phyloP scores from a whole-genome alignment of 2,329 filamentous ascomycete genomes.

The Cercospora janseana region DNA sequence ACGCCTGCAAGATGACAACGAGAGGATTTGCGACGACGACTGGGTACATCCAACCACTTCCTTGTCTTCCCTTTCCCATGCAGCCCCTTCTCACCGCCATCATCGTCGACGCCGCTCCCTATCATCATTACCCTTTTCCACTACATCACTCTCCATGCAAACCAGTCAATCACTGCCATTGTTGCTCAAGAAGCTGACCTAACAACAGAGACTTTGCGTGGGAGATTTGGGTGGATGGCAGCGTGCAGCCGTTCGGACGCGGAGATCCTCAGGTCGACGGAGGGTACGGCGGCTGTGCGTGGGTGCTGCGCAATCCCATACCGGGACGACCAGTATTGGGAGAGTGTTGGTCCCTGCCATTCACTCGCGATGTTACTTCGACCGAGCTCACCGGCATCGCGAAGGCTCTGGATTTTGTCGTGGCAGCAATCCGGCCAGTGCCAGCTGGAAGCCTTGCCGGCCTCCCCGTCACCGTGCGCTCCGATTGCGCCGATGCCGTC shows the following conservation, averaged over 20 bases:
- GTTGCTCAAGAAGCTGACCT: too few species aligned
- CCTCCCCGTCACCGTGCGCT: conserved; percentile 5
- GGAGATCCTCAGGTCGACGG: not conserved
- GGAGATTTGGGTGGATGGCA: not conserved
- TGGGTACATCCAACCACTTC: not conserved
- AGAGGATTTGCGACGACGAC: not conserved
- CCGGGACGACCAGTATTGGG: not conserved
- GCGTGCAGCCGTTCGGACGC: not conserved
- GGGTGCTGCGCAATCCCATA: not conserved
- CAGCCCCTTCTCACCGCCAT: not conserved
- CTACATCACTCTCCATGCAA: not conserved
- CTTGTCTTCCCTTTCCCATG: not conserved
- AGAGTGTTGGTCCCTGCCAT: conserved; percentile 1
- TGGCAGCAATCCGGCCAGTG: not conserved
- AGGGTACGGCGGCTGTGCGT: not conserved
- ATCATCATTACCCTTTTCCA: too few species aligned
- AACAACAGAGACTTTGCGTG: not conserved
- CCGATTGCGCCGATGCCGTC: conserved; percentile 4
- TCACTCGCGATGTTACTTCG: not conserved
- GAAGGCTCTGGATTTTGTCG: not conserved
- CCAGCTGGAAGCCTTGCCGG: not conserved
- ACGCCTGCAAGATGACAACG: not conserved
- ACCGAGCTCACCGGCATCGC: conserved; percentile 1
- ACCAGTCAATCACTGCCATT: too few species aligned
- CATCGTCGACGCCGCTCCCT: too few species aligned